These are phyloP conservation scores for Wickerhamomyces silvicola DNA, from an alignment of 805 yeast genomes.

Conservation along the genomic window DNA sequence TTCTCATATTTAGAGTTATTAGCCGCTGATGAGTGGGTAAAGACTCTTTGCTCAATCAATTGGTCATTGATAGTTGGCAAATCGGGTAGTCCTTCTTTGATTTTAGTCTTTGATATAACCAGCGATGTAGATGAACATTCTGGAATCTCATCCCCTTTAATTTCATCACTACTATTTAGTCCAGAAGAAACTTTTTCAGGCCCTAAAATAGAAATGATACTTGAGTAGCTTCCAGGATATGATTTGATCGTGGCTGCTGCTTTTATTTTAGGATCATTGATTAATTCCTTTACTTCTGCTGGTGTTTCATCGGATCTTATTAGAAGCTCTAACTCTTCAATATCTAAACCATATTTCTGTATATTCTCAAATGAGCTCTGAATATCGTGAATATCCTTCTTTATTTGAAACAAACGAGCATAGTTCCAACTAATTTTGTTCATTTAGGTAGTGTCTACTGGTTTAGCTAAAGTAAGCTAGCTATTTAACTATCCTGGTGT, in stretches of 20 bases:
- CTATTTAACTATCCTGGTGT: too few species aligned
- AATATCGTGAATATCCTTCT: slow-evolving; percentile 2
- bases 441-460: background rate
- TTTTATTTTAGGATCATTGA: too few species aligned
- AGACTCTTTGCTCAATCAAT: slow-evolving; percentile 54
- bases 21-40: slow-evolving; percentile 73
- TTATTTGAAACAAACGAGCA: slow-evolving; percentile 1
- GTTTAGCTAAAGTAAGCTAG: too few species aligned
- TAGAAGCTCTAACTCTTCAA: background rate
- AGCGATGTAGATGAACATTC: too few species aligned
- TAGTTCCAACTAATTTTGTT: background rate
- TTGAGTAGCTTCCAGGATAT: too few species aligned
- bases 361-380: slow-evolving; percentile 4
- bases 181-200: too few species aligned
- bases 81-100: slow-evolving; percentile 67
- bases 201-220: too few species aligned
- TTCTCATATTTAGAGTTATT: background rate
- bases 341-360: background rate
- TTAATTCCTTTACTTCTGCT: background rate
- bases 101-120: too few species aligned
- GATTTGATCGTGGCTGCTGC: slow-evolving; percentile 39
- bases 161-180: too few species aligned
- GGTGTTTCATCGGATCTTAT: background rate
- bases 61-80: slow-evolving; percentile 52
- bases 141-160: slow-evolving; percentile 55